These are phyloP conservation scores for Osmanthus fragrans DNA, from an alignment of 257 asterid species.

Conservation along the genomic window DNA sequence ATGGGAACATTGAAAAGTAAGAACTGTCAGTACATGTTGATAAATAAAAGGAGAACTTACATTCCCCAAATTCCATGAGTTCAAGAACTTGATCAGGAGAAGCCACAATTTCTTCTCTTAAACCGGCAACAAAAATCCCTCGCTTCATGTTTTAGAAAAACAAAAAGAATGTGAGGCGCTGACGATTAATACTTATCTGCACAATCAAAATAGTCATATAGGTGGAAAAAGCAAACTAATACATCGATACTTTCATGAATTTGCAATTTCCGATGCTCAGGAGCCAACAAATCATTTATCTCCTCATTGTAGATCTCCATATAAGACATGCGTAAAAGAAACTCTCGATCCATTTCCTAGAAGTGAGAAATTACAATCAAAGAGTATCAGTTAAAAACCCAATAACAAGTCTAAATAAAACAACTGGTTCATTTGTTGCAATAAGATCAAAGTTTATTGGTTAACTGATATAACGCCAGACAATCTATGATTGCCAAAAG, in stretches of 20 bases:
- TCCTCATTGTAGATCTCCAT: constrained; percentile 98
- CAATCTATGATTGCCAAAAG: neutral
- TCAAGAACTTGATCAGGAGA: constrained; percentile 87
- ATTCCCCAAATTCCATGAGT: constrained; percentile 86
- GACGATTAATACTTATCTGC: constrained; percentile 3
- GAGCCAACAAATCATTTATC: constrained; percentile 89
- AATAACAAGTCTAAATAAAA: constrained; percentile 10
- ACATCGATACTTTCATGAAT: constrained; percentile 97
- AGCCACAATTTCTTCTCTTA: constrained; percentile 93
- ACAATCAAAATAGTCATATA: neutral
- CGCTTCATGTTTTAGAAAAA: constrained; percentile 48
- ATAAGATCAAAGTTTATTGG: constrained; percentile 2
- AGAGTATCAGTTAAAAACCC: constrained; percentile 15
- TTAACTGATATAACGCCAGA: constrained; percentile 6
- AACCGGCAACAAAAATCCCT: constrained; percentile 95
- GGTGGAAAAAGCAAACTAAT: constrained; percentile 12
- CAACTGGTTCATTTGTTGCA: constrained; percentile 3
- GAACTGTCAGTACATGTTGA: neutral
- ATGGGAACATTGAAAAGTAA: neutral
- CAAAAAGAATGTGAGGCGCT: neutral
- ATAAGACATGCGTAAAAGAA: constrained; percentile 93
- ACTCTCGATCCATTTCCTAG: constrained; percentile 79
- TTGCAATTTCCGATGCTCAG: constrained; percentile 87
- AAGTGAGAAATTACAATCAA: constrained; percentile 20
- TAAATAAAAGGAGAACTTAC: constrained; percentile 43